Conservation (phyloP, 2,329 filamentous ascomycete species). For the Pseudogymnoascus sp. region DNA sequence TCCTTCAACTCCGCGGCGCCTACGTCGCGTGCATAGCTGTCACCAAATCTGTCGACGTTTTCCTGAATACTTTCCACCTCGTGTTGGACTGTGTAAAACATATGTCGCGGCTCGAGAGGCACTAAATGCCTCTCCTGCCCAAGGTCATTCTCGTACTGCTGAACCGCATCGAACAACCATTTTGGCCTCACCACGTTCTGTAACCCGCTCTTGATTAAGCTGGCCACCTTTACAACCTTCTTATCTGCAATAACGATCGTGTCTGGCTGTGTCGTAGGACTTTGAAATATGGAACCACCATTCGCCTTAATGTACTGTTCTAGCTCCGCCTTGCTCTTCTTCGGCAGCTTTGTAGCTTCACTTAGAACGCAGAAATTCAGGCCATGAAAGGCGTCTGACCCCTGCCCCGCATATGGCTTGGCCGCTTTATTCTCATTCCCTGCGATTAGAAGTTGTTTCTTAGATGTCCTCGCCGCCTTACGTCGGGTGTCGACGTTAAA, state of each 20-base stretch:
- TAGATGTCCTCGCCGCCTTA: conserved; percentile 42
- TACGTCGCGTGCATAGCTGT: conserved; percentile 72
- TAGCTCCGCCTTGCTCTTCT: conserved; percentile 69
- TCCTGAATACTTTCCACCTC: conserved; percentile 44
- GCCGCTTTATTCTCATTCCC: conserved; percentile 50
- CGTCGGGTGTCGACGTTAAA: conserved; percentile 67
- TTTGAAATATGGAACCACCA: conserved; percentile 72
- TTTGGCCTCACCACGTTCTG: conserved; percentile 66
- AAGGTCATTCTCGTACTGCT: conserved; percentile 40
- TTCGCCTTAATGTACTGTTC: conserved; percentile 76
- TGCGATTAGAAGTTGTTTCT: conserved; percentile 60
- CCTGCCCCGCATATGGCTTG: conserved; percentile 47
- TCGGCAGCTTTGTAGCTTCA: conserved; percentile 59
- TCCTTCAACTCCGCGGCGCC: conserved; percentile 51
- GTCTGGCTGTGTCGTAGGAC: conserved; percentile 49
- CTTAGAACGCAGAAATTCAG: conserved; percentile 78
- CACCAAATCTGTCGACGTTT: conserved; percentile 68
- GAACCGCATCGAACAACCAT: conserved; percentile 70
- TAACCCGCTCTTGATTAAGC: conserved; percentile 63
- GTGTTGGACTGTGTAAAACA: conserved; percentile 59
- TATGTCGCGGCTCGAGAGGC: conserved; percentile 51
- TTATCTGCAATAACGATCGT: conserved; percentile 75
- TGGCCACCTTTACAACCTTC: conserved; percentile 71
- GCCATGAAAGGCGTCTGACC: conserved; percentile 61
- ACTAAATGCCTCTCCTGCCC: conserved; percentile 47